Base-by-base conservation (phyloP, 306 rosid species). In the Gastrolobium villosum region DNA sequence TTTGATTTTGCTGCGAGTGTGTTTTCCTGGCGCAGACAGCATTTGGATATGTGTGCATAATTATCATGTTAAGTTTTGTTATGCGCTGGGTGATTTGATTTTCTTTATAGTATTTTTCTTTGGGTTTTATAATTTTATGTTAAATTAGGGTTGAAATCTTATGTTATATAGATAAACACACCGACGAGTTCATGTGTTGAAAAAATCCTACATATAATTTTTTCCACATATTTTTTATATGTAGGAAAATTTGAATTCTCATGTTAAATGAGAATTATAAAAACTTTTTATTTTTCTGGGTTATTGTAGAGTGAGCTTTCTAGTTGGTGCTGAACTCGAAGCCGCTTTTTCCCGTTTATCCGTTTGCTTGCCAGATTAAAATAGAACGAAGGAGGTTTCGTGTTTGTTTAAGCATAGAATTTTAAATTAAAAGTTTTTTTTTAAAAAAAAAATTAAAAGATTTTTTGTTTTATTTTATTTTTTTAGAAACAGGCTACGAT, bases 291-390 rank as follows among this genome's bases (percentile, higher is more conserved):
- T n/a, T n/a, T n/a, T n/a, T n/a, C 86, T 61, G 85, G 87, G 82
- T 74, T 84, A 63, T 72, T 77, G 66, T 70, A 83, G 70, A 87
- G 73, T 76, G 74, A 78, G 74, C 90, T 87, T 88, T 88, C 86
- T 87, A 79, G 84, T 72, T 81, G 91, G 91, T 84, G 86, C 77
- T 83, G 93, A 86, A 87, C 92, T 93, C 92, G 91, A 88, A 88
- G 89, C 84, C 75, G 55, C 90, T 84, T 90, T 91, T 83, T 85
- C 91, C 96, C 67, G 88, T 72, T 89, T 90, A 83, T 86, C 90
- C 87, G 92, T 84, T 86, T 66, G 64, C 91, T 86, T 90, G 93
- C 93, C 91, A 88, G 96, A 88, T 86, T 75, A 61, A 88, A 72
- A 79, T 77, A 72, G 72, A 70, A 73, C 65, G 45, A 85, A 14